Conservation (phyloP, 2,329 filamentous ascomycete genomes). For the Trichoderma asperellum region DNA sequence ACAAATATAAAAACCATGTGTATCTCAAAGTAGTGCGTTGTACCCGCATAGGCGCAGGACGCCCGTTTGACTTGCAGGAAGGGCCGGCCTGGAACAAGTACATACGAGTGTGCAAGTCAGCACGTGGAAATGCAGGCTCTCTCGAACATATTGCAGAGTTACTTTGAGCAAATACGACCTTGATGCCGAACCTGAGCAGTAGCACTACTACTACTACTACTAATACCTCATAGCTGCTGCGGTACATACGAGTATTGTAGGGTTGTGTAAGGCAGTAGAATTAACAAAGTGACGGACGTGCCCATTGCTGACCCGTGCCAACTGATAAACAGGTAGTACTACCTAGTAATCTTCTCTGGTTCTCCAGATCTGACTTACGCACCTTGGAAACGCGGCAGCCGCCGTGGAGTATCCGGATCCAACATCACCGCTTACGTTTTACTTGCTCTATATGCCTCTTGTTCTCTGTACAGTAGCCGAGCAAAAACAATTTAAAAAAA, state of each 20-base stretch:
- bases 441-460: neutral
- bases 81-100: neutral
- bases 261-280: neutral
- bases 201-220: neutral
- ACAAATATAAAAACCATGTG: neutral
- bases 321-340: neutral
- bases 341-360: neutral
- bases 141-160: neutral
- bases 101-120: neutral
- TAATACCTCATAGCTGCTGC: no score
- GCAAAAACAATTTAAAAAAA: neutral
- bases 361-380: neutral
- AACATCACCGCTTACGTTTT: constrained; percentile 3
- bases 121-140: constrained; percentile 19
- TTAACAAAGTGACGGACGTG: neutral
- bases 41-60: neutral
- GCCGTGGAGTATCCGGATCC: neutral
- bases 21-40: neutral
- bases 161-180: neutral
- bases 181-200: neutral
- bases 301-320: neutral
- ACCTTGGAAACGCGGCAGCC: neutral
- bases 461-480: neutral
- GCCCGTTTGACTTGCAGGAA: neutral
- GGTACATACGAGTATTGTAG: neutral